Evolutionary conservation across 2,329 filamentous ascomycete species (phyloP), one percentile per base, ranked within the genome.

Genomic region (Colletotrichum melonis): DNA sequence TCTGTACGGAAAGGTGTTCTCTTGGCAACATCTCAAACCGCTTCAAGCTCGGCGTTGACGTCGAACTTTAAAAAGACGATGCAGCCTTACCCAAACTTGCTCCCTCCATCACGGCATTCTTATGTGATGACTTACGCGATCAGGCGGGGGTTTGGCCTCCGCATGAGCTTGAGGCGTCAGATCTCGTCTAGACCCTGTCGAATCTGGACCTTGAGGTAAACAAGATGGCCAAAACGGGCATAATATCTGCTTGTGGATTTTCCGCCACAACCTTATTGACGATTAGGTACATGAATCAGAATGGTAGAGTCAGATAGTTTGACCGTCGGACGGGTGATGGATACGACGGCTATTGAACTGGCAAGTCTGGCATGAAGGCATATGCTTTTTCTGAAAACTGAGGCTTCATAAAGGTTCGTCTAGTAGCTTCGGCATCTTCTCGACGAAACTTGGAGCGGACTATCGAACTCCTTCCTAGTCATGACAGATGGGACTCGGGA

Each of bases 51-150:
- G 26, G 9, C 6, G 26, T 46, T 72, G 56, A 68, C 57, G 26
- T 30, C n/a, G 30, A 72, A 67, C 49, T 67, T 38, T 52, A 72
- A 63, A 30, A 22, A 8, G 2, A 32, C 28, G n/a, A 63, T 9
- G 64, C 30, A 55, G 69, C 58, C 58, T 26, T 59, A 58, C 6
- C 9, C 14, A 11, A 22, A 8, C 22, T 22, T 6, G 19, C 6
- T 14, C 4, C 19, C 16, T 16, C 24, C 52, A 57, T 30, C 28
- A 28, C 56, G 38, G 14, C 14, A 42, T 42, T 63, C 11, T 32
- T 35, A 26, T 9, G 22, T 28, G n/a, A 14, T 52, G 59, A 7
- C 24, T 67, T 32, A 38, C 26, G 52, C 56, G n/a, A 24, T 49
- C 35, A 35, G 16, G 60, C 35, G 52, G 60, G 22, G 35, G 14